Conservation (phyloP, 192 early-diverging fungal species). For the Mortierella antarctica region DNA sequence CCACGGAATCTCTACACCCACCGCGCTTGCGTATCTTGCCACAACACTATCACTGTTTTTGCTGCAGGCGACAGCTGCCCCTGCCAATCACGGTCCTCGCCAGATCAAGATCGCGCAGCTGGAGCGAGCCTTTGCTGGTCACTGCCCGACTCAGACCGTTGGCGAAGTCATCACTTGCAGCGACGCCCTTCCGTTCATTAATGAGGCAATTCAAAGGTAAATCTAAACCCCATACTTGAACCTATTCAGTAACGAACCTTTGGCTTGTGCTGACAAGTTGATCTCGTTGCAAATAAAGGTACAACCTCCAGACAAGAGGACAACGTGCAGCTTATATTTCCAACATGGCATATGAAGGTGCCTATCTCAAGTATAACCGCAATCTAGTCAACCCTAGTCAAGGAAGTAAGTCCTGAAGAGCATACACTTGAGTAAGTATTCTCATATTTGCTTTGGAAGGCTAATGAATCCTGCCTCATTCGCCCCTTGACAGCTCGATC, state of each 20-base stretch:
- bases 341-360: conserved; percentile 41
- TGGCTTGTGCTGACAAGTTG: background rate
- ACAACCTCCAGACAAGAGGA: conserved; percentile 26
- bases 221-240: background rate
- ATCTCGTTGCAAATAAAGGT: conserved; percentile 4
- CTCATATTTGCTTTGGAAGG: background rate
- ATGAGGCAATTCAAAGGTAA: conserved; percentile 43
- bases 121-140: conserved; percentile 14
- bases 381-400: conserved; percentile 22
- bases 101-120: conserved; percentile 19
- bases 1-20: background rate
- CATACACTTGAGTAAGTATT: background rate
- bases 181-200: conserved; percentile 44
- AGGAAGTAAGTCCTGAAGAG: conserved; percentile 29
- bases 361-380: conserved; percentile 27
- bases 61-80: background rate
- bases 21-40: background rate
- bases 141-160: conserved; percentile 13
- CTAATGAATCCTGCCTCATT: background rate
- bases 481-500: conserved; percentile 22
- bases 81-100: background rate
- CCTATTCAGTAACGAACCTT: background rate
- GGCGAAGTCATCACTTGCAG: conserved; percentile 30
- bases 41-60: background rate
- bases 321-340: conserved; percentile 45